These are phyloP conservation scores for Plectosphaerella plurivora DNA, from an alignment of 2,329 filamentous ascomycete genomes.

Conservation along the genomic window DNA sequence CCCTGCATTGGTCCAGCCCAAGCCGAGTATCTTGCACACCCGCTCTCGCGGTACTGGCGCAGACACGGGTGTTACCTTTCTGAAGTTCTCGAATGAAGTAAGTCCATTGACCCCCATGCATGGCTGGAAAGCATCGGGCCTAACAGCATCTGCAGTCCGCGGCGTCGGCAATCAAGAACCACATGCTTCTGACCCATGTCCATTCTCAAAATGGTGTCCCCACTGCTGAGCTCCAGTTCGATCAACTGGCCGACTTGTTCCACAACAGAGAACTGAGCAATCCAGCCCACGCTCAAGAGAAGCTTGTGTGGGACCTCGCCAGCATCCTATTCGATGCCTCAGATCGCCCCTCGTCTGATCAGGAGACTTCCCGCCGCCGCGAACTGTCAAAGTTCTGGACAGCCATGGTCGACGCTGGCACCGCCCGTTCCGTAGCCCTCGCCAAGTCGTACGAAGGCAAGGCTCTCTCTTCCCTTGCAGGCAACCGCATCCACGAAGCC, in stretches of 20 bases:
- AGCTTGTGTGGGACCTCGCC: slow-evolving; percentile 78
- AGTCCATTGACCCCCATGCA: slow-evolving; percentile 5
- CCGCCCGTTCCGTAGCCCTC: slow-evolving; percentile 49
- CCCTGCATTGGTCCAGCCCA: slow-evolving; percentile 15
- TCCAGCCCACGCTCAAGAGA: slow-evolving; percentile 56
- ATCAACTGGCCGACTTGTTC: slow-evolving; percentile 31
- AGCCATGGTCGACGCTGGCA: slow-evolving; percentile 58
- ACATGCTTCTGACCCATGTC: slow-evolving; percentile 53
- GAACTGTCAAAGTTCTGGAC: slow-evolving; percentile 65
- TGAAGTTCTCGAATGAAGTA: slow-evolving; percentile 56
- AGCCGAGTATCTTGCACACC: slow-evolving; percentile 46
- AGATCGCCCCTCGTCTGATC: slow-evolving; percentile 27
- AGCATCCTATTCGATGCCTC: slow-evolving; percentile 81
- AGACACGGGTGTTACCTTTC: slow-evolving; percentile 60
- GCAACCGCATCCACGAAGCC: slow-evolving; percentile 75
- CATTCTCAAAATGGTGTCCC: slow-evolving; percentile 55
- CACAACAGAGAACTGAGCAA: slow-evolving; percentile 35
- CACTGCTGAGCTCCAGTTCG: slow-evolving; percentile 41
- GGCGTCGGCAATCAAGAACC: slow-evolving; percentile 48
- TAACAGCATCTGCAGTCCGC: slow-evolving; percentile 39
- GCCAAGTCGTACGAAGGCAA: slow-evolving; percentile 72
- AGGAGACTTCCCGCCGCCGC: slow-evolving; percentile 47
- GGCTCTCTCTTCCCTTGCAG: slow-evolving; percentile 74
- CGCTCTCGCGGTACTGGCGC: slow-evolving; percentile 54
- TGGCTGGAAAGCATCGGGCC: background rate